Conservation (phyloP, 2,329 filamentous ascomycete genomes). For the Penicillium sp. region DNA sequence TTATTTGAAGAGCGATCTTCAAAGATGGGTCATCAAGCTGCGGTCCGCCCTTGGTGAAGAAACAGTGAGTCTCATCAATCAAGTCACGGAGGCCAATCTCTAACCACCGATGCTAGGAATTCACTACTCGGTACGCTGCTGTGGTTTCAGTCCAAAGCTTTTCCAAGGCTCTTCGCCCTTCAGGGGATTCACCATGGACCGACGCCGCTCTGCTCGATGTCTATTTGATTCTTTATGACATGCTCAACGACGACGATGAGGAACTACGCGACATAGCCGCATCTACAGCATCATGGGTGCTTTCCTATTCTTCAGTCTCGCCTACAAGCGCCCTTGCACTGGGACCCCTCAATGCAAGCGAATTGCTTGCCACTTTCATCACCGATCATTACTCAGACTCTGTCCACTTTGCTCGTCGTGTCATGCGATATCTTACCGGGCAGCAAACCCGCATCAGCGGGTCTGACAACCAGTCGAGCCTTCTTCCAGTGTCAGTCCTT, state of each 20-base stretch:
- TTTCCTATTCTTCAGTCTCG: conserved; percentile 37
- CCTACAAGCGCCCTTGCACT: conserved; percentile 35
- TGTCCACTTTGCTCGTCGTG: conserved; percentile 34
- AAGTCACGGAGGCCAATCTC: too few relatives aligned
- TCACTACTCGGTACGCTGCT: conserved; percentile 42
- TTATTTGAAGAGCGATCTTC: conserved; percentile 27
- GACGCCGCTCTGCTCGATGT: conserved; percentile 52
- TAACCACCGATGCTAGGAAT: conserved; percentile 31
- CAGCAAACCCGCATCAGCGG: conserved; percentile 29
- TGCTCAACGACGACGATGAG: conserved; percentile 87
- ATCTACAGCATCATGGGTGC: conserved; percentile 37
- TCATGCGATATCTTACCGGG: conserved; percentile 43
- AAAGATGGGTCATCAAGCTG: conserved; percentile 37
- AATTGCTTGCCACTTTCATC: conserved; percentile 42
- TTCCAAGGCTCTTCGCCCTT: conserved; percentile 45
- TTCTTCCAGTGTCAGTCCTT: conserved; percentile 28
- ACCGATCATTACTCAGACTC: conserved; percentile 36
- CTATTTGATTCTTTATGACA: conserved; percentile 70
- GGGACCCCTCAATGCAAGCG: conserved; percentile 53
- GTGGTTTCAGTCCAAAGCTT: conserved; percentile 38
- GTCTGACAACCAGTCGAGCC: conserved; percentile 12
- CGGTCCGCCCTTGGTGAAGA: conserved; percentile 44
- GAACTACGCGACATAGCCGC: conserved; percentile 72
- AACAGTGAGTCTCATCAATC: conserved; percentile 34
- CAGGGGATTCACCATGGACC: conserved; percentile 21